phyloP scores from a whole-genome alignment of 768 basidiomycete species.

The Kwoniella dendrophila region DNA sequence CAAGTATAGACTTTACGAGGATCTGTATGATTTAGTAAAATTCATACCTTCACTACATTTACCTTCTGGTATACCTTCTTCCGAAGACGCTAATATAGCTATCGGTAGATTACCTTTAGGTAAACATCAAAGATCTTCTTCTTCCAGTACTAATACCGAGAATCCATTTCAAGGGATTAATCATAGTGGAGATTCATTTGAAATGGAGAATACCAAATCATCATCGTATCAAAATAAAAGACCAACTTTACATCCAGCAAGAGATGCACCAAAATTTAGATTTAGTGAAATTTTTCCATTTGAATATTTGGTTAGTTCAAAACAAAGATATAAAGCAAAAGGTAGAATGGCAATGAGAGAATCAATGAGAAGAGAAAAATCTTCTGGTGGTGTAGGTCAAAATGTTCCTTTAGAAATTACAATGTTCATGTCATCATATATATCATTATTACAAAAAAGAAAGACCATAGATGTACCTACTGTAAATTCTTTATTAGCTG shows the following conservation, averaged over 20 bases:
- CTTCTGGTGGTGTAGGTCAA: constrained; percentile 37
- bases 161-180: too few species aligned
- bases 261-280: constrained; percentile 42
- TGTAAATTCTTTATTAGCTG: constrained; percentile 41
- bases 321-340: constrained; percentile 27
- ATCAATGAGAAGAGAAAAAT: constrained; percentile 9
- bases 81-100: constrained; percentile 35
- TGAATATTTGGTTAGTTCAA: constrained; percentile 22
- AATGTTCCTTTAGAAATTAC: constrained; percentile 51
- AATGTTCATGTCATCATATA: constrained; percentile 49
- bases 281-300: constrained; percentile 39
- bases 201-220: background rate
- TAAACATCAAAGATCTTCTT: constrained; percentile 21
- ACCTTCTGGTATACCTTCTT: constrained; percentile 38
- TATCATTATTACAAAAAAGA: constrained; percentile 42
- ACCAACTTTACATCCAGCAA: constrained; percentile 36
- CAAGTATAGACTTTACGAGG: constrained; percentile 51
- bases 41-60: constrained; percentile 47
- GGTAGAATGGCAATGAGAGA: constrained; percentile 23
- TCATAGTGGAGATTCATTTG: background rate
- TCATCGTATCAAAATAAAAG: background rate
- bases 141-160: background rate
- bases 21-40: constrained; percentile 51
- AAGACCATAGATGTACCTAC: constrained; percentile 52
- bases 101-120: constrained; percentile 11